phyloP scores from a whole-genome alignment of 257 asterid genomes.

The Ballota nigra region DNA sequence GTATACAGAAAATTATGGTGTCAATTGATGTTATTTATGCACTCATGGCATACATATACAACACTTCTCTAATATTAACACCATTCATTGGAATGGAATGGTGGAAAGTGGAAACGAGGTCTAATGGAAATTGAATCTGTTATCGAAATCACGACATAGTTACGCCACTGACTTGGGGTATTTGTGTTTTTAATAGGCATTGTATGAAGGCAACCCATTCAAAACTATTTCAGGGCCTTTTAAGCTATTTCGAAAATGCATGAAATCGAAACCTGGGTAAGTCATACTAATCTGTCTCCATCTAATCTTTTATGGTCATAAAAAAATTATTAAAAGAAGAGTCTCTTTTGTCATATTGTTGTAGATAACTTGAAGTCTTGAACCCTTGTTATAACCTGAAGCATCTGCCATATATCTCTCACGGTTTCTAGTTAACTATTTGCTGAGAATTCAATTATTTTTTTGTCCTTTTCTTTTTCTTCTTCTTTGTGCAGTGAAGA shows the following conservation, averaged over 20 bases:
- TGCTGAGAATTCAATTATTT: too few relatives aligned
- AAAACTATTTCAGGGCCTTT: conserved; percentile 95
- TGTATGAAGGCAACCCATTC: conserved; percentile 97
- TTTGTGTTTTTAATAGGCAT: too few relatives aligned
- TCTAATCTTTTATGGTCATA: background rate
- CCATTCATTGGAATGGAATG: background rate
- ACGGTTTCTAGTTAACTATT: too few relatives aligned
- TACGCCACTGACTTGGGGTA: conserved; percentile 72
- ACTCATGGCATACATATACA: background rate
- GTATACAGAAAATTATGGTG: too few relatives aligned
- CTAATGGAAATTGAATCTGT: background rate
- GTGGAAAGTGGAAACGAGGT: background rate
- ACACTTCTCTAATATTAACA: background rate
- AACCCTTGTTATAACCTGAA: too few relatives aligned
- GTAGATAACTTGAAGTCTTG: background rate
- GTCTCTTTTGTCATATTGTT: background rate
- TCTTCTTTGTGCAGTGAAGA: too few relatives aligned
- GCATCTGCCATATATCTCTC: too few relatives aligned
- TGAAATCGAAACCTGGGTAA: conserved; percentile 97
- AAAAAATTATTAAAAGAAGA: background rate
- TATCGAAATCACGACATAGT: background rate
- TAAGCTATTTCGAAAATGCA: conserved; percentile 86
- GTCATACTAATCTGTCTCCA: too few relatives aligned
- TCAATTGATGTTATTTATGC: background rate
- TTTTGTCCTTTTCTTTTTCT: too few relatives aligned